A percentile compares a stretch with the other conserved stretches of the same genome.
phyloP scores from a whole-genome alignment of 495 filamentous ascomycete genomes.

The Opeltia flavorubescens region DNA sequence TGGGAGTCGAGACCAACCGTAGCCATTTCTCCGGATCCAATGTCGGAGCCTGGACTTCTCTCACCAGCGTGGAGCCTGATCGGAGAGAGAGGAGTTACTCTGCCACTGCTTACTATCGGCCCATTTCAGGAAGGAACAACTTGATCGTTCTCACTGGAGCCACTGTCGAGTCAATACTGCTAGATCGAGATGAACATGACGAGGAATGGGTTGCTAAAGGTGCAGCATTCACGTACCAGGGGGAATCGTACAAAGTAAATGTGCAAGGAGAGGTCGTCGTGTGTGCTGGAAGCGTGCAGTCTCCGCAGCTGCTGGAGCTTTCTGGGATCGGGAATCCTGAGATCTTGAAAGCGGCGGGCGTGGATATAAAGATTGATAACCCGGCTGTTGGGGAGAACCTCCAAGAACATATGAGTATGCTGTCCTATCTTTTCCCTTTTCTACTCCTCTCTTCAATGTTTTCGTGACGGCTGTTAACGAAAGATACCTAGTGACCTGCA shows the following conservation, averaged over 20 bases:
- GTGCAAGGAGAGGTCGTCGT: constrained; percentile 36
- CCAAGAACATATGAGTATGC: constrained; percentile 38
- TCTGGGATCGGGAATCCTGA: constrained; percentile 34
- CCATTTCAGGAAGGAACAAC: constrained; percentile 29
- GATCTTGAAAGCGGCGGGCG: constrained; percentile 27
- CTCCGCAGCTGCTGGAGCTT: constrained; percentile 38
- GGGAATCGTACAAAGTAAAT: constrained; percentile 14
- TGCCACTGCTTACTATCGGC: constrained; percentile 31
- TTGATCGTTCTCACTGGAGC: constrained; percentile 32
- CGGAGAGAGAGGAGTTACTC: constrained; percentile 35
- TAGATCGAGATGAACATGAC: constrained; percentile 9
- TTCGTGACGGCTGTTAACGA: neutral
- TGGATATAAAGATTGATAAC: constrained; percentile 29
- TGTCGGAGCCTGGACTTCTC: constrained; percentile 30
- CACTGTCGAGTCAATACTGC: constrained; percentile 25
- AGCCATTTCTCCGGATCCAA: constrained; percentile 29
- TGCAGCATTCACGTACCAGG: constrained; percentile 19
- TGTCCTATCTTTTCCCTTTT: neutral
- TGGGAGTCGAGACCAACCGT: constrained; percentile 26
- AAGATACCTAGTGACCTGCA: constrained; percentile 23
- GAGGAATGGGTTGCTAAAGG: constrained; percentile 21
- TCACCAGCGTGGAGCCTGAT: constrained; percentile 25
- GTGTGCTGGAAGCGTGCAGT: constrained; percentile 35
- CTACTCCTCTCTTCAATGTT: too few species aligned
- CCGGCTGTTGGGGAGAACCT: constrained; percentile 41